Percentiles rank a stretch among this genome's conserved stretches.
These are phyloP conservation scores for Gloeopeniophorella convolvens DNA, from an alignment of 768 basidiomycete species.

Conservation along the genomic window DNA sequence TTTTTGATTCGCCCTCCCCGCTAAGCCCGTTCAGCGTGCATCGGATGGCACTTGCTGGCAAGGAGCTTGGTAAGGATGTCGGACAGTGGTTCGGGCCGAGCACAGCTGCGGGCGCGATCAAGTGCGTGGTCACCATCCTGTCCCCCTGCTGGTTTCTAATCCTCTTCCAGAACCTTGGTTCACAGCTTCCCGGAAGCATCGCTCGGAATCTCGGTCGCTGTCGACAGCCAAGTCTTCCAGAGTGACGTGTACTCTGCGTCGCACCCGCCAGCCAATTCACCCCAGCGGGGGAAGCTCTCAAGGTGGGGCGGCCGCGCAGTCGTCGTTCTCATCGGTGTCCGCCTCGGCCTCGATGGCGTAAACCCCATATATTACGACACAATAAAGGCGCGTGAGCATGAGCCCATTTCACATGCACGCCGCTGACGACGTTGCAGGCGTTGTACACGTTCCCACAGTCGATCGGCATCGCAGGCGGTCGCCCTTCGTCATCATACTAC, in stretches of 20 bases:
- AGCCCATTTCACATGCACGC: background rate
- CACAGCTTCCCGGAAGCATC: slow-evolving; percentile 74
- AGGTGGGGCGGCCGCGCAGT: slow-evolving; percentile 83
- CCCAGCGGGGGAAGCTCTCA: slow-evolving; percentile 22
- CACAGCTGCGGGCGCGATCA: slow-evolving; percentile 95
- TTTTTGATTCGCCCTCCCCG: slow-evolving; percentile 82
- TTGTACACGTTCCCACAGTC: slow-evolving; percentile 93
- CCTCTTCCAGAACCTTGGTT: slow-evolving; percentile 56
- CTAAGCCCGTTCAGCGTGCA: slow-evolving; percentile 92
- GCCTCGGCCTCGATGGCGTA: slow-evolving; percentile 87
- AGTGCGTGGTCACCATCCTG: slow-evolving; percentile 36
- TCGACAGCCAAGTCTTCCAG: slow-evolving; percentile 77
- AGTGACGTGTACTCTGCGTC: slow-evolving; percentile 84
- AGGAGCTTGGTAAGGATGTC: slow-evolving; percentile 90
- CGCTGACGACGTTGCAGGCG: slow-evolving; percentile 38
- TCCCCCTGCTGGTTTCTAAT: background rate
- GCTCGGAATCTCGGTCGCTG: slow-evolving; percentile 74
- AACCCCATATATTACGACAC: slow-evolving; percentile 93
- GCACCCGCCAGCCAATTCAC: slow-evolving; percentile 25
- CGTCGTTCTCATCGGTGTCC: slow-evolving; percentile 76
- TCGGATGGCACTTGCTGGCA: slow-evolving; percentile 91
- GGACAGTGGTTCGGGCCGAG: slow-evolving; percentile 99
- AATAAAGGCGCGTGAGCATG: slow-evolving; percentile 47
- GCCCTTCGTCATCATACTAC: slow-evolving; percentile 96
- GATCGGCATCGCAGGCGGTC: slow-evolving; percentile 93